These are phyloP conservation scores for Backusella sp. DNA, from an alignment of 192 early-diverging fungal species.

Conservation along the genomic window DNA sequence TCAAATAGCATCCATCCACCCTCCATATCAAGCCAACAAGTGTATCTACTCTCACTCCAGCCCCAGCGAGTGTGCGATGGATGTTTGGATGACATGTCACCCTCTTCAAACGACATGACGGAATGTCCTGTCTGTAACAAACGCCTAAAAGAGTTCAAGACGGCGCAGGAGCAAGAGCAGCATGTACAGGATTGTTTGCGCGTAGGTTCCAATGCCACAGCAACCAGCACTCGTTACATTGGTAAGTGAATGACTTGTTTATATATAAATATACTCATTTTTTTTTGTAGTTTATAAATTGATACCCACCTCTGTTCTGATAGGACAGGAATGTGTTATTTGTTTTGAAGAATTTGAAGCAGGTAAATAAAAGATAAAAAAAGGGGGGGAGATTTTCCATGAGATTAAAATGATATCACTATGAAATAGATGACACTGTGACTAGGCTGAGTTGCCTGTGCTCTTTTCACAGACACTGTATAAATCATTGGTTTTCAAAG, in stretches of 20 bases:
- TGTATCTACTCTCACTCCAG: conserved; percentile 7
- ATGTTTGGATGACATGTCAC: conserved; percentile 7
- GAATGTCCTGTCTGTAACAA: conserved; percentile 73
- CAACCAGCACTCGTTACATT: conserved; percentile 58
- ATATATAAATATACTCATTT: neutral
- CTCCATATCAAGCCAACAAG: conserved; percentile 1
- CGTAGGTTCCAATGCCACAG: conserved; percentile 39
- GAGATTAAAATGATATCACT: neutral
- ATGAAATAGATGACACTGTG: conserved; percentile 59
- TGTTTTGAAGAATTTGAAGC: conserved; percentile 90
- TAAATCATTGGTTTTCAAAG: conserved; percentile 76
- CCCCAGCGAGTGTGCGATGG: conserved; percentile 25
- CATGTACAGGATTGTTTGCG: conserved; percentile 67
- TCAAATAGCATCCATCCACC: conserved; percentile 12
- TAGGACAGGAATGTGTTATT: conserved; percentile 85
- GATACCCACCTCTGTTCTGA: conserved; percentile 51
- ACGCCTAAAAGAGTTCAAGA: conserved; percentile 44
- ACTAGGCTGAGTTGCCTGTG: conserved; percentile 86
- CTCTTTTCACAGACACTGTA: conserved; percentile 83
- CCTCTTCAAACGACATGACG: conserved; percentile 55
- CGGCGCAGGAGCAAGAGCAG: conserved; percentile 50
- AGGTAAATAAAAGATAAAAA: conserved; percentile 38
- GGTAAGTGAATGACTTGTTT: conserved; percentile 39
- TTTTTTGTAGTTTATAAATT: conserved; percentile 54
- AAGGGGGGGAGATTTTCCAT: neutral